phyloP scores from a whole-genome alignment of 208 protist species.

The Trypanosoma theileri region DNA sequence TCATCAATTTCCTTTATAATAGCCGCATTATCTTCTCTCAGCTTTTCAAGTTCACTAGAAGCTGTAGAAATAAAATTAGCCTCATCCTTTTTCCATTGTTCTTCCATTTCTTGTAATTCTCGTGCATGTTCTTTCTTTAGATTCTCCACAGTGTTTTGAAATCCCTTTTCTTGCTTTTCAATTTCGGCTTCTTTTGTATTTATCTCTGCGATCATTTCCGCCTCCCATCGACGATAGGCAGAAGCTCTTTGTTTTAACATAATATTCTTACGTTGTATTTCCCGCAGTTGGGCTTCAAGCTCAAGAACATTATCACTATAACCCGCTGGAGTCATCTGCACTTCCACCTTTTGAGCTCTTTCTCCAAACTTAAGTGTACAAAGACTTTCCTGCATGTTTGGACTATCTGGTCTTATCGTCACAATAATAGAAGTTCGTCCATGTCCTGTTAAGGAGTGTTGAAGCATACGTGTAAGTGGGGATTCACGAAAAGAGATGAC shows the following conservation, averaged over 20 bases:
- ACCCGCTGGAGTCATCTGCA: conserved; percentile 27
- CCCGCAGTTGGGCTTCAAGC: neutral
- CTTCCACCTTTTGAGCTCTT: conserved; percentile 64
- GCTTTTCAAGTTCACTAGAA: conserved; percentile 41
- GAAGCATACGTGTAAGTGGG: conserved; percentile 84
- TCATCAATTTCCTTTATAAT: conserved; percentile 23
- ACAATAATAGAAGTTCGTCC: conserved; percentile 81
- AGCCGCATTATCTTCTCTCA: conserved; percentile 39
- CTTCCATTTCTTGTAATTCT: conserved; percentile 13
- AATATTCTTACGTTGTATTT: conserved; percentile 7
- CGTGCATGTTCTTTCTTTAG: neutral
- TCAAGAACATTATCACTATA: conserved; percentile 24
- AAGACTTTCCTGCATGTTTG: conserved; percentile 71
- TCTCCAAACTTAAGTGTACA: conserved; percentile 71
- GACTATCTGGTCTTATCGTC: conserved; percentile 46
- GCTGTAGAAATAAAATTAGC: neutral
- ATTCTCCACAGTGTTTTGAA: neutral
- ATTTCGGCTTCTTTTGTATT: neutral
- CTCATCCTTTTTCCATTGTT: conserved; percentile 4
- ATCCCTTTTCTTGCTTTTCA: neutral
- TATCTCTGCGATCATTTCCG: neutral
- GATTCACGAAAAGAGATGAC: conserved; percentile 84
- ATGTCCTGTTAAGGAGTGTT: conserved; percentile 88
- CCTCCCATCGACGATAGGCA: conserved; percentile 5
- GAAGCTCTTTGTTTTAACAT: neutral